phyloP scores from a whole-genome alignment of 768 basidiomycete genomes.

The Fomitopsis pulvina region DNA sequence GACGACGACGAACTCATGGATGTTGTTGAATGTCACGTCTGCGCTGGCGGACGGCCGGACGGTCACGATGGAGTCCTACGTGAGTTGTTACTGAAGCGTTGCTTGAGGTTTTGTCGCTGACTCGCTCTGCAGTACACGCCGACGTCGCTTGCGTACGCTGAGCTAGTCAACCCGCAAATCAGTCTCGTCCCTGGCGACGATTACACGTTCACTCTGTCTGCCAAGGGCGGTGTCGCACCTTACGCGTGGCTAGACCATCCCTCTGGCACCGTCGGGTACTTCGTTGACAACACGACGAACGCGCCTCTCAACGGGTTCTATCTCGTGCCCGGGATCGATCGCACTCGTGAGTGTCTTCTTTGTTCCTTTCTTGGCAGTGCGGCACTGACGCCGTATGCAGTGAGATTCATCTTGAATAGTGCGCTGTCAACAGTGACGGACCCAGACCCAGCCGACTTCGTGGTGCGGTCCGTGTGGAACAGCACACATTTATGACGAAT shows the following conservation, averaged over 20 bases:
- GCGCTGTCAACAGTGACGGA: slow-evolving; percentile 31
- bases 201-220: slow-evolving; percentile 45
- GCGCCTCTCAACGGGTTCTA: slow-evolving; percentile 46
- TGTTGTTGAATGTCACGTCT: slow-evolving; percentile 45
- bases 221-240: slow-evolving; percentile 44
- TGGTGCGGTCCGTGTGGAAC: slow-evolving; percentile 47
- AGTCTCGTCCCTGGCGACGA: slow-evolving; percentile 24
- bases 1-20: slow-evolving; percentile 39
- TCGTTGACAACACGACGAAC: slow-evolving; percentile 37
- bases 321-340: slow-evolving; percentile 46
- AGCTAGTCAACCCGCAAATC: slow-evolving; percentile 47
- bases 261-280: slow-evolving; percentile 44
- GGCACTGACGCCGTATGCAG: slow-evolving; percentile 18
- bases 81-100: slow-evolving; percentile 28
- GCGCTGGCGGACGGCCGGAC: slow-evolving; percentile 30
- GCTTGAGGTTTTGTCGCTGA: neutral
- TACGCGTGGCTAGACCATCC: slow-evolving; percentile 62
- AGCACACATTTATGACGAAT: slow-evolving; percentile 34
- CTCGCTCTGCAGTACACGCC: slow-evolving; percentile 42
- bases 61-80: slow-evolving; percentile 47
- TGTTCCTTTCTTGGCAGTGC: neutral
- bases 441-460: slow-evolving; percentile 38
- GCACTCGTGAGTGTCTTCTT: slow-evolving; percentile 34
- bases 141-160: slow-evolving; percentile 36
- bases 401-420: slow-evolving; percentile 34